phyloP scores from a whole-genome alignment of 164 flowering plant species.

The Vitis amurensis region DNA sequence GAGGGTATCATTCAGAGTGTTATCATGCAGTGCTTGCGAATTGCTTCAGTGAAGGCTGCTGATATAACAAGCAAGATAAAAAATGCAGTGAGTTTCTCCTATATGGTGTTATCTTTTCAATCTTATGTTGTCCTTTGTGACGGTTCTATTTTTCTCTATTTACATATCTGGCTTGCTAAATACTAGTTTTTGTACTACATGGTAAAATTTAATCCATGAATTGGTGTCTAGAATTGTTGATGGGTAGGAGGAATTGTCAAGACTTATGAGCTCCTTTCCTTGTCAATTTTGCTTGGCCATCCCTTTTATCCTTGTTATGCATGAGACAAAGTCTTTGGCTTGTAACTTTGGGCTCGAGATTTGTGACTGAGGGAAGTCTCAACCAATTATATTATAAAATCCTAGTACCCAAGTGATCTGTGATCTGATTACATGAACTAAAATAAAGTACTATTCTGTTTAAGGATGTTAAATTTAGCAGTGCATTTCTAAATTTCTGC shows the following conservation, averaged over 20 bases:
- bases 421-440: too few species aligned
- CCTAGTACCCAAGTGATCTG: too few species aligned
- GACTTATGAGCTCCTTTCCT: background rate
- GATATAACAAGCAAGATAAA: constrained; percentile 80
- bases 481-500: too few species aligned
- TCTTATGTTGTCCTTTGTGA: background rate
- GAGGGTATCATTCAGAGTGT: constrained; percentile 75
- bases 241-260: background rate
- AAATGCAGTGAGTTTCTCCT: constrained; percentile 62
- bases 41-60: constrained; percentile 77
- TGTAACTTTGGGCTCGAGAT: background rate
- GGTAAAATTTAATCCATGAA: background rate
- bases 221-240: background rate
- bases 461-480: too few species aligned
- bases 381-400: too few species aligned
- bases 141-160: background rate
- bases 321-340: background rate
- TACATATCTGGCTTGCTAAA: background rate
- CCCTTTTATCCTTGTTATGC: background rate
- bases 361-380: too few species aligned
- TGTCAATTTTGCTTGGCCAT: background rate
- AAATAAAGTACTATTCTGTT: too few species aligned
- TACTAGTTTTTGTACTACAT: background rate
- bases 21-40: constrained; percentile 80
- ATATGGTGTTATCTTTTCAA: background rate